phyloP scores from a whole-genome alignment of 2,329 filamentous ascomycete species.

The Tolypocladium tropicale region DNA sequence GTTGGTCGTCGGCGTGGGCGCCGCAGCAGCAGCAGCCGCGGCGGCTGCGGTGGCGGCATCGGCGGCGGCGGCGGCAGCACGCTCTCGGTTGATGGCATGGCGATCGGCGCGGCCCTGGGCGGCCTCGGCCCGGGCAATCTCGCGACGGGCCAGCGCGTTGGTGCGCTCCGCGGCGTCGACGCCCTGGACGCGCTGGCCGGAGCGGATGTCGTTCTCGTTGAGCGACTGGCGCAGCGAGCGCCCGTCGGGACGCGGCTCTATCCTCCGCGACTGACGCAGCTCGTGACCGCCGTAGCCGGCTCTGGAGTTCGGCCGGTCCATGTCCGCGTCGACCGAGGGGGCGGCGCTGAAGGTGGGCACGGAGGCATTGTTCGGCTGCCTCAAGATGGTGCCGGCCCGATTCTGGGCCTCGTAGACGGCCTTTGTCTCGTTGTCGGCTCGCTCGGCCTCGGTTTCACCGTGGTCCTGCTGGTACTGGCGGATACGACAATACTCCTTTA shows the following conservation, averaged over 20 bases:
- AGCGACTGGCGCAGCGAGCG: constrained; percentile 17
- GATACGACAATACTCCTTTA: constrained; percentile 55
- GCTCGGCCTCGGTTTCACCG: constrained; percentile 38
- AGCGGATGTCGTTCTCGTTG: constrained; percentile 9
- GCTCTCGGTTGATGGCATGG: constrained; percentile 31
- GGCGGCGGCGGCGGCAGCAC: constrained; percentile 21
- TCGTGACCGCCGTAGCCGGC: constrained; percentile 23
- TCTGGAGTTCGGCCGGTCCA: constrained; percentile 4
- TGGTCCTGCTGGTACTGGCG: constrained; percentile 47
- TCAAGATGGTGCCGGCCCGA: constrained; percentile 26
- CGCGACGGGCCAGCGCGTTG: constrained; percentile 37
- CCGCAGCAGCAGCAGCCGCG: constrained; percentile 9
- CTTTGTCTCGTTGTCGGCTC: constrained; percentile 36
- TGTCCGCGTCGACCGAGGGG: constrained; percentile 7
- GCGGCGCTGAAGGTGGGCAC: constrained; percentile 12
- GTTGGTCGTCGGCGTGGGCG: constrained; percentile 10
- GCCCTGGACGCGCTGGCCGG: constrained; percentile 11
- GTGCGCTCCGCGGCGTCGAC: constrained; percentile 33
- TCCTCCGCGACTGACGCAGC: constrained; percentile 32
- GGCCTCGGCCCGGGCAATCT: constrained; percentile 41
- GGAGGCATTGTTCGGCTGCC: constrained; percentile 8
- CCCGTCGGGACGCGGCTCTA: constrained; percentile 19
- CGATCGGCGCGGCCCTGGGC: constrained; percentile 40
- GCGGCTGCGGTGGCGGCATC: constrained; percentile 20
- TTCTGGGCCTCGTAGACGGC: constrained; percentile 41